These are phyloP conservation scores for Dichotomopilus funicola DNA, from an alignment of 2,329 filamentous ascomycete species.

Conservation along the genomic window DNA sequence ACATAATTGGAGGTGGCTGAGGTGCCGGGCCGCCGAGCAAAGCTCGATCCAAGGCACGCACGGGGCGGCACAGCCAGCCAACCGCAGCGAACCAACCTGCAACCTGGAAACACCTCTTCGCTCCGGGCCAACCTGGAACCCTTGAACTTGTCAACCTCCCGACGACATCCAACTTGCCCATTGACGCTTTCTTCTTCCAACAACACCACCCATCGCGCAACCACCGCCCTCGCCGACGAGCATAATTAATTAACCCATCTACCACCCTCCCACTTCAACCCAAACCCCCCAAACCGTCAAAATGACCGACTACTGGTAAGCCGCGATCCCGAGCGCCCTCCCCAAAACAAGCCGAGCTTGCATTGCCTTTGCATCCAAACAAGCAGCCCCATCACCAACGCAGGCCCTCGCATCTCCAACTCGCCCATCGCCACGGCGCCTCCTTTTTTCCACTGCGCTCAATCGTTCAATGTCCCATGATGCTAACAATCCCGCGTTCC, in stretches of 20 bases:
- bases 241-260: no score
- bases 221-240: constrained; percentile 9
- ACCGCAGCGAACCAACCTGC: constrained; percentile 23
- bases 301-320: constrained; percentile 27
- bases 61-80: no score
- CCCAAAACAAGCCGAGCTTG: constrained; percentile 16
- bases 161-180: constrained; percentile 12
- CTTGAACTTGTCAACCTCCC: constrained; percentile 10
- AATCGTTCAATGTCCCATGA: background rate
- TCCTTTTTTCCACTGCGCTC: no score
- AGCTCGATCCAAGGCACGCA: constrained; percentile 17
- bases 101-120: constrained; percentile 30
- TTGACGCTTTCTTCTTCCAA: constrained; percentile 5
- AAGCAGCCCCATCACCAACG: background rate
- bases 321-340: constrained; percentile 9
- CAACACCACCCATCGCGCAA: constrained; percentile 16
- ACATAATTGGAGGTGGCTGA: constrained; percentile 19
- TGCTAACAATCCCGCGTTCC: constrained; percentile 38
- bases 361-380: background rate
- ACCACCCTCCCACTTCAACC: no score
- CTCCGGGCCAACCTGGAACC: constrained; percentile 19
- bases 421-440: no score
- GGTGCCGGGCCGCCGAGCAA: constrained; percentile 12
- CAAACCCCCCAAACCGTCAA: constrained; percentile 14
- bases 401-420: background rate